Conservation (phyloP, 1,284 basidiomycete genomes). For the Cutaneotrichosporon cyanovorans region DNA sequence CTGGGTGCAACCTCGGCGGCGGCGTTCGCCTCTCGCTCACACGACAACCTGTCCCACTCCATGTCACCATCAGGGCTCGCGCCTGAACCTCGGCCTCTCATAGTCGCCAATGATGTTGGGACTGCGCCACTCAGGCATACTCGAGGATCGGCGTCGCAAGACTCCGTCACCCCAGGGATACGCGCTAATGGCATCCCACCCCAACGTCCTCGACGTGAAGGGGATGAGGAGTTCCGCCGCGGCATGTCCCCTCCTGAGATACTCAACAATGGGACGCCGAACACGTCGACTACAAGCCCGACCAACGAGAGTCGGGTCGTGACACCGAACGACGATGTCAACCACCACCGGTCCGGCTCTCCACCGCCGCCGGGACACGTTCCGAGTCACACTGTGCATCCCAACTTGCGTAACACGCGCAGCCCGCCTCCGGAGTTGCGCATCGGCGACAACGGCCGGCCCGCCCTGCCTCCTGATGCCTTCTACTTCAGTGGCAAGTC, state of each 20-base stretch:
- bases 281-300: conserved; percentile 6
- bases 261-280: conserved; percentile 1
- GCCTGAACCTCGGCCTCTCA: conserved; percentile 17
- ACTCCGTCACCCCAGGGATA: not conserved
- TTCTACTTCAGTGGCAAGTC: conserved; percentile 55
- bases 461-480: conserved; percentile 50
- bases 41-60: conserved; percentile 28
- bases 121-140: not conserved
- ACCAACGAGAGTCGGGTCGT: conserved; percentile 11
- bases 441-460: conserved; percentile 25
- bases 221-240: conserved; percentile 52
- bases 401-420: conserved; percentile 23
- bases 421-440: conserved; percentile 35
- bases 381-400: conserved; percentile 18
- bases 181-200: conserved; percentile 49
- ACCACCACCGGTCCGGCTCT: conserved; percentile 12
- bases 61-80: conserved; percentile 22
- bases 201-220: conserved; percentile 58
- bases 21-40: conserved; percentile 19
- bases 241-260: conserved; percentile 35
- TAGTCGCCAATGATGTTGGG: conserved; percentile 16
- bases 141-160: conserved; percentile 17
- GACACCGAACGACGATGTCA: conserved; percentile 20
- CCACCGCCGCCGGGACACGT: conserved; percentile 1
- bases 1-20: conserved; percentile 1